Evolutionary conservation across 805 yeast genomes (phyloP).

Genomic region (Metschnikowia peoriensis): DNA sequence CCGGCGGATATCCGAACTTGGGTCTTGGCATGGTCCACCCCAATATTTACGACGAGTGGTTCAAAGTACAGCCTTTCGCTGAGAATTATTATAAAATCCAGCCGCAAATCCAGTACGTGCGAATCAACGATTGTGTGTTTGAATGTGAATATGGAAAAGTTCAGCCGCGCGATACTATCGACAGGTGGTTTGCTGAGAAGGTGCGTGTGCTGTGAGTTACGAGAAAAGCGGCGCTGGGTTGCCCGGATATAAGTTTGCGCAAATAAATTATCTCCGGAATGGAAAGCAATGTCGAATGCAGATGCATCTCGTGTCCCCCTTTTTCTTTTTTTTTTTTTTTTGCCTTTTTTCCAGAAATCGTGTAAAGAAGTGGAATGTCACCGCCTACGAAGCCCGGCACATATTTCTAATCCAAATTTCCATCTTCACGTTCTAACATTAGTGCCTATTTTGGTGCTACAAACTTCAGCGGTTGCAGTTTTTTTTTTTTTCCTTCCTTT

Average conservation of each 20-base stretch:
- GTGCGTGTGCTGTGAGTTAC: slow-evolving; percentile 16
- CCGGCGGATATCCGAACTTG: slow-evolving; percentile 54
- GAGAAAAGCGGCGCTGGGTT: not conserved
- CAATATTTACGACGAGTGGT: slow-evolving; percentile 56
- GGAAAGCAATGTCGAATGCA: not conserved
- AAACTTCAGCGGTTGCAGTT: no score
- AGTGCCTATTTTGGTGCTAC: no score
- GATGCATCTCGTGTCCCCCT: no score
- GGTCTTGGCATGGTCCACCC: slow-evolving; percentile 55
- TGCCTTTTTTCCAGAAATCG: no score
- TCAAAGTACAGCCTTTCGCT: slow-evolving; percentile 54
- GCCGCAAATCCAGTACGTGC: slow-evolving; percentile 36
- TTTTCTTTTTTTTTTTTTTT: no score
- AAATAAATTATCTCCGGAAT: not conserved
- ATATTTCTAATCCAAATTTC: no score
- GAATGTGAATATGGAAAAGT: slow-evolving; percentile 27
- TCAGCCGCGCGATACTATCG: slow-evolving; percentile 46
- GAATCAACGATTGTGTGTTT: slow-evolving; percentile 51
- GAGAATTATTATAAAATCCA: slow-evolving; percentile 32
- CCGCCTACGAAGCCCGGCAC: no score
- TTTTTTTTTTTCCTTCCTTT: no score
- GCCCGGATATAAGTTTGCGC: no score
- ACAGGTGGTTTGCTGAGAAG: slow-evolving; percentile 44
- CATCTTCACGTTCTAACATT: no score
- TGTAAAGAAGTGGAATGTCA: no score